These are phyloP conservation scores for Hanseniaspora jakobsenii DNA, from an alignment of 805 yeast genomes.

Conservation along the genomic window DNA sequence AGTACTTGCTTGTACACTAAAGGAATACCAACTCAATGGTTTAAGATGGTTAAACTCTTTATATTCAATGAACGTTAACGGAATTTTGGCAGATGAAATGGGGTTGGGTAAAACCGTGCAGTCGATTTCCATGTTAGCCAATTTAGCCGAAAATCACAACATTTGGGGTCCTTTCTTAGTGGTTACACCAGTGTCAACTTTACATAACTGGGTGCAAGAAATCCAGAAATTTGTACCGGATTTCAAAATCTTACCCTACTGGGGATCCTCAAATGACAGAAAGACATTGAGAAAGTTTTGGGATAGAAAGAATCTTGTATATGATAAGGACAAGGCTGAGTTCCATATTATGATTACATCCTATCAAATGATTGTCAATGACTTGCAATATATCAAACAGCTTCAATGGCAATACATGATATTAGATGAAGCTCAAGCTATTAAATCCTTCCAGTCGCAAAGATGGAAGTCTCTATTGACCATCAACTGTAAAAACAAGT, in stretches of 20 bases:
- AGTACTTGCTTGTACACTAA: constrained; percentile 76
- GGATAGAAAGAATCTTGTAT: constrained; percentile 87
- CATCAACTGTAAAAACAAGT: constrained; percentile 85
- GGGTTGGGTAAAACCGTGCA: constrained; percentile 95
- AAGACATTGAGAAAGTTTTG: constrained; percentile 88
- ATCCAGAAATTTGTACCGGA: constrained; percentile 86
- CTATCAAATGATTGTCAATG: constrained; percentile 94
- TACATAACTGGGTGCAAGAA: constrained; percentile 98
- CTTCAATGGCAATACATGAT: constrained; percentile 99
- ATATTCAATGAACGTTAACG: constrained; percentile 96
- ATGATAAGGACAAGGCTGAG: constrained; percentile 70
- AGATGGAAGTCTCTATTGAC: constrained; percentile 89
- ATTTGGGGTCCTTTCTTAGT: constrained; percentile 98
- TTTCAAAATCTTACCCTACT: constrained; percentile 89
- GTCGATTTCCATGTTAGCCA: constrained; percentile 87
- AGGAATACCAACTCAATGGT: constrained; percentile 94
- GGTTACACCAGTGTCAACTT: constrained; percentile 93
- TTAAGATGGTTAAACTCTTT: constrained; percentile 93
- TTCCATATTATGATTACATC: constrained; percentile 96
- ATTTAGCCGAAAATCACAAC: constrained; percentile 90
- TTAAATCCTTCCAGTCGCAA: constrained; percentile 84
- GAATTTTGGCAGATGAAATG: constrained; percentile 97
- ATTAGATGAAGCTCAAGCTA: constrained; percentile 96
- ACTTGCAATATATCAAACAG: constrained; percentile 86
- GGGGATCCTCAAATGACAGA: constrained; percentile 96